Evolutionary conservation across 306 rosid genomes (phyloP), one percentile per base, ranked within the genome.

Genomic region (Acacia acuminata): DNA sequence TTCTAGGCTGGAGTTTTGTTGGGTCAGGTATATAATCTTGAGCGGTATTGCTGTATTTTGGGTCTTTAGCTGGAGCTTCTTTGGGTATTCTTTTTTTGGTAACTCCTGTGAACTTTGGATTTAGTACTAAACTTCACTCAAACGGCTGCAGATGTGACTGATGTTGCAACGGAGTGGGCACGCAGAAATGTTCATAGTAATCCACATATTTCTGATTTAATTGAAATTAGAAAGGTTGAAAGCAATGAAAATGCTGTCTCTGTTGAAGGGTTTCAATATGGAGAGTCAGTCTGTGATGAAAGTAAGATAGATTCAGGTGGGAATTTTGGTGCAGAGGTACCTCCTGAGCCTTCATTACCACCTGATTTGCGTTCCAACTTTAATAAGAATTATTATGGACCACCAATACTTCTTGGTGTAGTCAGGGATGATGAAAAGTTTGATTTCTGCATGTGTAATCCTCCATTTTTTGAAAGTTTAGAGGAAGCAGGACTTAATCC

Each of bases 401-500:
- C 90, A 44, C 91, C 93, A 44, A 79, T 95, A 71, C 99, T 95
- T 87, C 87, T 86, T 65, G 98, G 91, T 67, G 97, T 90, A 61
- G 92, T 93, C 42, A 90, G 51, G 87, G 94, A 88, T 27, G 93
- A 82, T 69, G 98, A 95, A 78, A 88, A 86, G 86, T 95, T 95
- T 80, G 98, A 95, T 88, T 95, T 95, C 81, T 93, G 96, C 88
- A 93, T 95, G 97, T 95, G 99, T 84, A 95, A 95, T 88, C 99
- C 99, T 10, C 97, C 97, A 25, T 93, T 95, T 88, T 93, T 93
- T 76, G 92, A 88, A 86, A 92, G 91, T 84, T 87, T 95, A 93
- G 90, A 90, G 82, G 94, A 92, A 83, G 92, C 94, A 19, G 98
- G 99, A 81, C 88, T 86, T 20, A 95, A 95, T 88, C 98, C 98